Percentiles rank a stretch among this genome's conserved stretches.
These are phyloP conservation scores for Hemisphaericaspora lyxosophila DNA, from an alignment of 1,139 yeast species.

Conservation along the genomic window DNA sequence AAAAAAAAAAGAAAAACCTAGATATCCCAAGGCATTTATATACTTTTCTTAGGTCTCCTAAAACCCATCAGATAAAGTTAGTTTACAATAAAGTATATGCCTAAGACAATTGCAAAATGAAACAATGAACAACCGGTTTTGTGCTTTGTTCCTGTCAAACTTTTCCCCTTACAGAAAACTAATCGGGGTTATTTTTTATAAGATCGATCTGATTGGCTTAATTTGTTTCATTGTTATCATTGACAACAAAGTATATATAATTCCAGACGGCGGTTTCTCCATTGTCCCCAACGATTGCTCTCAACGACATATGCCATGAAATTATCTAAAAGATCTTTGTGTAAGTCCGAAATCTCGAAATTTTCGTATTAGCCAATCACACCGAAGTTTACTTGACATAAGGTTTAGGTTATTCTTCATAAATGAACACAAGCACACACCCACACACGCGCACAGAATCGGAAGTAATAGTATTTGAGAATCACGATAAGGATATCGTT, in stretches of 20 bases:
- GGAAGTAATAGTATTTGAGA: too few species aligned
- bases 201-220: too few species aligned
- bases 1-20: not conserved
- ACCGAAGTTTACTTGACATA: too few species aligned
- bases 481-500: too few species aligned
- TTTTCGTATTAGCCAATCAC: too few species aligned
- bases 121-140: not conserved
- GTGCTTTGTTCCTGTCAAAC: not conserved
- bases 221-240: not conserved
- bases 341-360: constrained; percentile 5
- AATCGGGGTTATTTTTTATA: too few species aligned
- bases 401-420: too few species aligned
- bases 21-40: not conserved
- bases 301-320: not conserved
- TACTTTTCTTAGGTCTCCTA: not conserved
- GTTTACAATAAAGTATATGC: not conserved
- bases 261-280: not conserved
- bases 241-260: not conserved
- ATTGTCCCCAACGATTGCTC: not conserved
- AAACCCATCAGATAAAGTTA: not conserved
- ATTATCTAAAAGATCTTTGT: not conserved
- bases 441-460: too few species aligned
- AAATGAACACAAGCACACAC: too few species aligned
- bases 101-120: not conserved
- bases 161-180: too few species aligned